Percentiles rank a stretch among this genome's conserved stretches.
Evolutionary conservation across 2,329 filamentous ascomycete genomes (phyloP).

Genomic region (Chrysosporium keratinophilum): DNA sequence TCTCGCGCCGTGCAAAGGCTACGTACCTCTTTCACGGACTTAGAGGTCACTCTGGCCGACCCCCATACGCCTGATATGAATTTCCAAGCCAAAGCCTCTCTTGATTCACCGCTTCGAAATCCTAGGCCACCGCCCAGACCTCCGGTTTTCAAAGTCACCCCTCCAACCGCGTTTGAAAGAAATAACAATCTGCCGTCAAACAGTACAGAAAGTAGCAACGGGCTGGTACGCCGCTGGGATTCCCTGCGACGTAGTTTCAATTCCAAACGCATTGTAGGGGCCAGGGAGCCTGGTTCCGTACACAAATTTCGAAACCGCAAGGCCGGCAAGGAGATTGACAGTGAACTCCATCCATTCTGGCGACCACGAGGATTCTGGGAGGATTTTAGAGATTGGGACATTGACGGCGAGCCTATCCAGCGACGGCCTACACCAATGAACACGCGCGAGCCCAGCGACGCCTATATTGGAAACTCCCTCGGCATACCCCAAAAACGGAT

Average conservation of each 20-base stretch:
- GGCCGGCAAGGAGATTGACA: slow-evolving; percentile 37
- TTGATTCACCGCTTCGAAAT: slow-evolving; percentile 51
- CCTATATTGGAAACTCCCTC: slow-evolving; percentile 45
- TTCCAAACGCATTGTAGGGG: slow-evolving; percentile 27
- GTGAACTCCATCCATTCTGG: slow-evolving; percentile 52
- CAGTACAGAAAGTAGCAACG: slow-evolving; percentile 18
- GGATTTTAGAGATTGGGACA: slow-evolving; percentile 39
- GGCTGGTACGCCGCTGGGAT: slow-evolving; percentile 25
- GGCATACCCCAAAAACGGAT: slow-evolving; percentile 44
- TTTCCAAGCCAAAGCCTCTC: slow-evolving; percentile 18
- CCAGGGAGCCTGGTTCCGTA: slow-evolving; percentile 17
- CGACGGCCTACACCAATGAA: slow-evolving; percentile 4
- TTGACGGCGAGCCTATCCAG: slow-evolving; percentile 26
- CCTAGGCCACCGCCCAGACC: slow-evolving; percentile 42
- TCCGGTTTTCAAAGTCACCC: slow-evolving; percentile 46
- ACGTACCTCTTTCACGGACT: slow-evolving; percentile 17
- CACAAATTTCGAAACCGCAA: slow-evolving; percentile 34
- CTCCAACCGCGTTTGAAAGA: slow-evolving; percentile 42
- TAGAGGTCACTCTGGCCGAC: slow-evolving; percentile 7
- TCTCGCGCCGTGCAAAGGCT: slow-evolving; percentile 25
- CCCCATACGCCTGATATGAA: slow-evolving; percentile 23
- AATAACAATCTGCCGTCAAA: slow-evolving; percentile 26
- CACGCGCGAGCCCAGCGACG: slow-evolving; percentile 23
- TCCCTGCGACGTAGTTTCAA: slow-evolving; percentile 32
- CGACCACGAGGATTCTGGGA: slow-evolving; percentile 55